Conservation (phyloP, 2,329 filamentous ascomycete species). For the Cercospora sp. region DNA sequence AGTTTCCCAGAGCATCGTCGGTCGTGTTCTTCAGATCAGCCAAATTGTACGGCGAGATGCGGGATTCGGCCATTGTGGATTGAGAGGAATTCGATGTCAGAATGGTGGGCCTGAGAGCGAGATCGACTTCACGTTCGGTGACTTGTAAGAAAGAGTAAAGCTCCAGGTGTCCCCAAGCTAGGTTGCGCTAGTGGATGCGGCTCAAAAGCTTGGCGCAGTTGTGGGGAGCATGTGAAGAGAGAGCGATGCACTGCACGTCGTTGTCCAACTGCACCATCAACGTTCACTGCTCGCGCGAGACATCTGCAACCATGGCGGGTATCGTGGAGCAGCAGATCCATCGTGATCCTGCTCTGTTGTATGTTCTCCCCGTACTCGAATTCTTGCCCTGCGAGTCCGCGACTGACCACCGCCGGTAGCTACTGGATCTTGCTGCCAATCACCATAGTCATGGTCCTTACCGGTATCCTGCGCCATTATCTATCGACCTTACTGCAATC, state of each 20-base stretch:
- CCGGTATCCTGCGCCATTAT: constrained; percentile 94
- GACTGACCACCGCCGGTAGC: constrained; percentile 52
- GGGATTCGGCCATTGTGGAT: constrained; percentile 35
- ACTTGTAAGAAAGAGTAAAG: not conserved
- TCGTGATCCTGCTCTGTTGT: constrained; percentile 98
- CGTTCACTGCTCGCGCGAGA: not conserved
- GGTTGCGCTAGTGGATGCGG: not conserved
- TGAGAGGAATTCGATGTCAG: not conserved
- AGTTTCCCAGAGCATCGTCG: constrained; percentile 91
- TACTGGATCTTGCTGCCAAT: constrained; percentile 99
- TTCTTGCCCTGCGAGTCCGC: not conserved
- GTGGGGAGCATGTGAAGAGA: not conserved
- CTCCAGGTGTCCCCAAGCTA: constrained; percentile 6
- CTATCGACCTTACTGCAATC: constrained; percentile 86
- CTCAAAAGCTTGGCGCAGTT: constrained; percentile 3
- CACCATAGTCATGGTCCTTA: constrained; percentile 96
- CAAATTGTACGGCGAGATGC: constrained; percentile 39
- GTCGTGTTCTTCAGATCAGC: constrained; percentile 94
- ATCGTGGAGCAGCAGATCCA: constrained; percentile 91
- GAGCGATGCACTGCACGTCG: not conserved
- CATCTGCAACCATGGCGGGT: constrained; percentile 66
- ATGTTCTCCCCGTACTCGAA: constrained; percentile 42
- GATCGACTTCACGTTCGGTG: not conserved
- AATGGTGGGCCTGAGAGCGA: not conserved
- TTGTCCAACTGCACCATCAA: not conserved